Evolutionary conservation across 2,329 filamentous ascomycete genomes (phyloP).

Genomic region (Scolecobasidium constrictum): DNA sequence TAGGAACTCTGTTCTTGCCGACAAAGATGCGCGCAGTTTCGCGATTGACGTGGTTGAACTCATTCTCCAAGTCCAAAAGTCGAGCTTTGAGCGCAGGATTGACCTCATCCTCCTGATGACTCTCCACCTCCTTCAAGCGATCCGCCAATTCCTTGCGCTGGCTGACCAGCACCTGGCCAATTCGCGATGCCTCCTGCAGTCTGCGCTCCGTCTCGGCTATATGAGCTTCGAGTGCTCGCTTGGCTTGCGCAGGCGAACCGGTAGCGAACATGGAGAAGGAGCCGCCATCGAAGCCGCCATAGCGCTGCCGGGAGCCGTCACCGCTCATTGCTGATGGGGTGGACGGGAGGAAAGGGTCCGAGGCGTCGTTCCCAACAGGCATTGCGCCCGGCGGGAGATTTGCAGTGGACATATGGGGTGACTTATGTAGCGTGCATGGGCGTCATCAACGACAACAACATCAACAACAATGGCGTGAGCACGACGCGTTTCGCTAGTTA

Average conservation of each 20-base stretch:
- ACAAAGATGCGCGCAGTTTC: constrained; percentile 85
- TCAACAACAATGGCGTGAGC: not conserved
- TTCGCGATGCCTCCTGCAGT: constrained; percentile 79
- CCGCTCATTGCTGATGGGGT: not conserved
- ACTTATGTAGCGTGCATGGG: too few relatives aligned
- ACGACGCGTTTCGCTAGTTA: too few relatives aligned
- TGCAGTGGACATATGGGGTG: constrained; percentile 21
- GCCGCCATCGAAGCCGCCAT: constrained; percentile 4
- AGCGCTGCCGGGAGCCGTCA: constrained; percentile 3
- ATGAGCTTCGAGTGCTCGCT: constrained; percentile 80
- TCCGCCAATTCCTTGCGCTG: constrained; percentile 78
- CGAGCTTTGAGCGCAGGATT: constrained; percentile 72
- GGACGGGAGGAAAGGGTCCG: constrained; percentile 25
- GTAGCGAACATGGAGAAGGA: constrained; percentile 53
- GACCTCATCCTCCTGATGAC: constrained; percentile 54
- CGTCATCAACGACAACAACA: not conserved
- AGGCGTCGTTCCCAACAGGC: constrained; percentile 24
- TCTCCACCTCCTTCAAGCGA: constrained; percentile 73
- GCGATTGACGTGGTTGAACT: constrained; percentile 87
- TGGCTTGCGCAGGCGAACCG: constrained; percentile 70
- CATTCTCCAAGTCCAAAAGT: constrained; percentile 78
- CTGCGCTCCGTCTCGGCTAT: constrained; percentile 84
- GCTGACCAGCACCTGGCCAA: constrained; percentile 77
- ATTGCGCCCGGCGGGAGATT: constrained; percentile 30
- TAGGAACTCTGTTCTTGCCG: constrained; percentile 67